Conservation (phyloP, 352 stramenopile genomes). For the Pythium scleroteichum region DNA sequence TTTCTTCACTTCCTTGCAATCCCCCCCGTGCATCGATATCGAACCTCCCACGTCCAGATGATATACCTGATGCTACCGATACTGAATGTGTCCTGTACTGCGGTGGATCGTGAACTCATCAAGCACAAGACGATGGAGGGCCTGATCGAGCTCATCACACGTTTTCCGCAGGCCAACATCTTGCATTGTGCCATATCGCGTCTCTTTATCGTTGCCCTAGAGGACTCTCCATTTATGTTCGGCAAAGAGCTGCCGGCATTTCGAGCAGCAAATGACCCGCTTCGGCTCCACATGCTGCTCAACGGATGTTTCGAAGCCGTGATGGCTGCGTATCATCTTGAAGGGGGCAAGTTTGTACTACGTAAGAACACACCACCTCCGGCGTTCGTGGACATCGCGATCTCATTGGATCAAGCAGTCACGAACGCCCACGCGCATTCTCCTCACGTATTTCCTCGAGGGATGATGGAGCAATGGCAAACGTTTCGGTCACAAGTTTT, state of each 20-base stretch:
- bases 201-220: conserved; percentile 76
- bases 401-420: conserved; percentile 75
- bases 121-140: conserved; percentile 39
- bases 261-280: conserved; percentile 46
- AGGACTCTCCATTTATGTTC: conserved; percentile 81
- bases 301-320: conserved; percentile 46
- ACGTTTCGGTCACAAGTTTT: conserved; percentile 50
- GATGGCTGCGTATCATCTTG: conserved; percentile 37
- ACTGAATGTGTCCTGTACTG: conserved; percentile 67
- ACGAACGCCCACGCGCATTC: conserved; percentile 60
- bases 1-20: conserved; percentile 42
- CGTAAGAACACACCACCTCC: conserved; percentile 29
- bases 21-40: conserved; percentile 41
- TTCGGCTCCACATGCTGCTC: conserved; percentile 59
- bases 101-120: conserved; percentile 51
- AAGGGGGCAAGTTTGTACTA: neutral
- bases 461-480: conserved; percentile 44
- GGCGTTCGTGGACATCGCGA: conserved; percentile 68
- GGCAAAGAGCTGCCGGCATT: conserved; percentile 72
- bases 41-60: conserved; percentile 61
- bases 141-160: conserved; percentile 88
- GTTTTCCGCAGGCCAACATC: conserved; percentile 89
- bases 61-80: conserved; percentile 78
- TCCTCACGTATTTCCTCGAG: conserved; percentile 41
- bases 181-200: conserved; percentile 65